Evolutionary conservation across 192 early-diverging fungal species (phyloP).

Genomic region (Thoreauomyces humboldtii): DNA sequence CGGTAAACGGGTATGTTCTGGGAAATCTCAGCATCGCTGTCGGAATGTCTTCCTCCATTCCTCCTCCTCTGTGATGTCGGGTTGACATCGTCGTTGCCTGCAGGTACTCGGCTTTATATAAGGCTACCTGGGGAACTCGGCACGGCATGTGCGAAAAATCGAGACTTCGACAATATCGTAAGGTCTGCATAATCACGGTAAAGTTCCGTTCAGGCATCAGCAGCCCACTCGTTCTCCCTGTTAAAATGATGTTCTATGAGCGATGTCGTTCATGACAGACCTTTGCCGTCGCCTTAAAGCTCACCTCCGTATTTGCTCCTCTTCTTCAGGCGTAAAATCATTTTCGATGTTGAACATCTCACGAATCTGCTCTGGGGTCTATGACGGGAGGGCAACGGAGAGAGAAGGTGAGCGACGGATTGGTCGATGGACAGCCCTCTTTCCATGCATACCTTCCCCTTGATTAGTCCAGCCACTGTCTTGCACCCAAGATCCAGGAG

Average conservation of each 20-base stretch:
- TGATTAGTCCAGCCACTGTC: slow-evolving; percentile 97
- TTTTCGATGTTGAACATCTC: slow-evolving; percentile 94
- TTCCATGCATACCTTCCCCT: slow-evolving; percentile 85
- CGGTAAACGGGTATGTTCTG: too few relatives aligned
- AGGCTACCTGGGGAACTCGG: too few relatives aligned
- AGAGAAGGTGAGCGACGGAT: background rate
- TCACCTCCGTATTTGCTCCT: slow-evolving; percentile 70
- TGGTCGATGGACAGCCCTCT: too few relatives aligned
- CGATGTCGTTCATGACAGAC: background rate
- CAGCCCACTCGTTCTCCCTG: slow-evolving; percentile 54
- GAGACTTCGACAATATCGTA: too few relatives aligned
- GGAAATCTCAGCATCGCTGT: too few relatives aligned
- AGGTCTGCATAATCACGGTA: too few relatives aligned
- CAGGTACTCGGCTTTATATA: too few relatives aligned
- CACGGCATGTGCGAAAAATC: too few relatives aligned
- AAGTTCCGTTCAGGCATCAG: slow-evolving; percentile 51
- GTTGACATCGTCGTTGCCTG: too few relatives aligned
- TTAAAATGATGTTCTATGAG: background rate
- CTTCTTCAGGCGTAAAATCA: slow-evolving; percentile 96
- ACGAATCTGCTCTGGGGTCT: slow-evolving; percentile 80
- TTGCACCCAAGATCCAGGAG: slow-evolving; percentile 97
- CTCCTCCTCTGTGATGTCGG: too few relatives aligned
- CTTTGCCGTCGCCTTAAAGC: background rate
- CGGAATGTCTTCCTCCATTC: too few relatives aligned
- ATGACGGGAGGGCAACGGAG: background rate